Conservation (phyloP, 2,329 filamentous ascomycete species). For the Pseudogymnoascus sp. region DNA sequence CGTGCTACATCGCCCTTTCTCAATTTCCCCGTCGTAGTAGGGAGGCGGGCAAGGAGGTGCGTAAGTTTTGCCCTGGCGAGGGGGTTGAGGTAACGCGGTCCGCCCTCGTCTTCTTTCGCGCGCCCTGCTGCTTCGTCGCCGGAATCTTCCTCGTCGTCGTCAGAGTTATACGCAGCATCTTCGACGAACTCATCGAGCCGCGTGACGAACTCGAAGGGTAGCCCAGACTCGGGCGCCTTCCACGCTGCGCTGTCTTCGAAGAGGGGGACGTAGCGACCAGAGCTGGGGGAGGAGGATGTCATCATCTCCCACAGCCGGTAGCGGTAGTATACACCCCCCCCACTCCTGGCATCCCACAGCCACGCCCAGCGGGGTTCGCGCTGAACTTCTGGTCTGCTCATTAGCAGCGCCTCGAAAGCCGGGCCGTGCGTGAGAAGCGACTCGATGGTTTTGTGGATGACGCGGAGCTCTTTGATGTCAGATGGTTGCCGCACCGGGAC, state of each 20-base stretch:
- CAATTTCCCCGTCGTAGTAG: constrained; percentile 63
- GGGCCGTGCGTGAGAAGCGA: constrained; percentile 68
- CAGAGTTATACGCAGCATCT: constrained; percentile 78
- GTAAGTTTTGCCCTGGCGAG: constrained; percentile 76
- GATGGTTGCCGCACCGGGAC: constrained; percentile 67
- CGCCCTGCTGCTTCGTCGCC: constrained; percentile 36
- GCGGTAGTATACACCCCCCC: constrained; percentile 80
- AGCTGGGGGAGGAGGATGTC: constrained; percentile 49
- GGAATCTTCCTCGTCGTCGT: constrained; percentile 67
- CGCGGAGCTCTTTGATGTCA: constrained; percentile 67
- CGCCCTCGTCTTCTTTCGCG: constrained; percentile 20
- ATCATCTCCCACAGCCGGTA: constrained; percentile 84
- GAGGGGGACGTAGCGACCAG: constrained; percentile 50
- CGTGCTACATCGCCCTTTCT: constrained; percentile 80
- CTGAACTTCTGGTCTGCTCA: constrained; percentile 77
- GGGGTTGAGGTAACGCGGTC: constrained; percentile 60
- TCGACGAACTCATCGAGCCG: constrained; percentile 70
- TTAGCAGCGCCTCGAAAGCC: constrained; percentile 85
- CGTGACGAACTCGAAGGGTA: constrained; percentile 77
- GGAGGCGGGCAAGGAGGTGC: constrained; percentile 74
- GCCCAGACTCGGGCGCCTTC: constrained; percentile 61
- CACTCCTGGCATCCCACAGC: constrained; percentile 78
- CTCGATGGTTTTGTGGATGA: constrained; percentile 86
- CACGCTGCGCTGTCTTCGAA: constrained; percentile 74
- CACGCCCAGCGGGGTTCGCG: constrained; percentile 86